phyloP scores from a whole-genome alignment of 2,329 filamentous ascomycete species.

The Hymenoscyphus repandus region DNA sequence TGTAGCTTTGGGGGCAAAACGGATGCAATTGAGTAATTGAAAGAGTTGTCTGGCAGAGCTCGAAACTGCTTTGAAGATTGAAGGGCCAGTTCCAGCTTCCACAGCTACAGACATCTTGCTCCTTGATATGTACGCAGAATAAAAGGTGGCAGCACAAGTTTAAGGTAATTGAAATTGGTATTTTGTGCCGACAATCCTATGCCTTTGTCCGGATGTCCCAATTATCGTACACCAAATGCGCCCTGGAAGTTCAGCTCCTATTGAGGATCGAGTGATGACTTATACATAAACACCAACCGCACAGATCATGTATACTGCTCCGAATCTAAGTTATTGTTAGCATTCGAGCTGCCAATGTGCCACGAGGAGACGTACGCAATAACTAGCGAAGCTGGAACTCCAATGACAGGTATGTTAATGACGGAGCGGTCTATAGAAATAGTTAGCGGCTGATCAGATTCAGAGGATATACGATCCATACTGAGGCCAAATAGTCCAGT shows the following conservation, averaged over 20 bases:
- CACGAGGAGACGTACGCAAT: constrained; percentile 65
- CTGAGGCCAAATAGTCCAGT: constrained; percentile 81
- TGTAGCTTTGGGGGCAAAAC: constrained; percentile 50
- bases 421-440: constrained; percentile 67
- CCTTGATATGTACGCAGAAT: neutral
- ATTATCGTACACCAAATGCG: constrained; percentile 30
- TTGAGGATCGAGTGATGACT: constrained; percentile 15
- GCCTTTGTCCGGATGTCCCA: constrained; percentile 27
- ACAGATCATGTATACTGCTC: constrained; percentile 97
- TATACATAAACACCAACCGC: constrained; percentile 97
- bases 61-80: constrained; percentile 69
- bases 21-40: constrained; percentile 53
- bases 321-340: constrained; percentile 55
- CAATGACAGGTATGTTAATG: constrained; percentile 69
- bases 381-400: constrained; percentile 79
- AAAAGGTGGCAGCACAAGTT: neutral
- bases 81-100: constrained; percentile 32
- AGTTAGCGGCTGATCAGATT: constrained; percentile 11
- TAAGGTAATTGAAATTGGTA: neutral
- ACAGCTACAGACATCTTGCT: constrained; percentile 26
- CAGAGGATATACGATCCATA: constrained; percentile 40
- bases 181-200: neutral
- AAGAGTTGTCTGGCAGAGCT: constrained; percentile 73
- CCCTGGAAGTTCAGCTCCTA: constrained; percentile 21
- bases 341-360: no score